phyloP scores from a whole-genome alignment of 2,329 filamentous ascomycete species.

The Moelleriella libera region DNA sequence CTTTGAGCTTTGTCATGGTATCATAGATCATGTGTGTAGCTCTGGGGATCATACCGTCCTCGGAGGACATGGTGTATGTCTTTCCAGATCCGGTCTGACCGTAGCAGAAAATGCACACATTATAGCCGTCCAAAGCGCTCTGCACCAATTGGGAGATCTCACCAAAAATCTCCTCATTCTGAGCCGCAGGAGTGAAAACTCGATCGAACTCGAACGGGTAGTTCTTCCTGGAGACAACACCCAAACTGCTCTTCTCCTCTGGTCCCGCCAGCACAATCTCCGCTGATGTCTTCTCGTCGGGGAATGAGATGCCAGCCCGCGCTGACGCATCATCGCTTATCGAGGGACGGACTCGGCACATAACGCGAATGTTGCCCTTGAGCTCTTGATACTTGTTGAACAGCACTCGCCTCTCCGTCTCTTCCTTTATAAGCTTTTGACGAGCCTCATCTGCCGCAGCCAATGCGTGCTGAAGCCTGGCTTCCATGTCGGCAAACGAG shows the following conservation, averaged over 20 bases:
- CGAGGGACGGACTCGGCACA: constrained; percentile 82
- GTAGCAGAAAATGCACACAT: constrained; percentile 98
- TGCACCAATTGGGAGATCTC: constrained; percentile 96
- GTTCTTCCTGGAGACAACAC: constrained; percentile 59
- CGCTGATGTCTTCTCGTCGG: constrained; percentile 71
- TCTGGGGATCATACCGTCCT: constrained; percentile 87
- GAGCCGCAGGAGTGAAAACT: constrained; percentile 65
- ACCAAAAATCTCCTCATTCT: constrained; percentile 80
- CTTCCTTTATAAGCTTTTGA: constrained; percentile 78
- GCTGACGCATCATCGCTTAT: constrained; percentile 44
- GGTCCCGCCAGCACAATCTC: constrained; percentile 76
- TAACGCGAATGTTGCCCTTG: constrained; percentile 96
- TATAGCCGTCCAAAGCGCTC: constrained; percentile 91
- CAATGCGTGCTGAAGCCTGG: constrained; percentile 65
- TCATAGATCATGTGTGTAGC: constrained; percentile 90
- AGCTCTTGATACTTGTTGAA: constrained; percentile 98
- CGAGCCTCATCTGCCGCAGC: constrained; percentile 54
- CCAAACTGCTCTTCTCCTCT: constrained; percentile 72
- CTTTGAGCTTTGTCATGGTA: constrained; percentile 67
- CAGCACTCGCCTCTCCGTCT: constrained; percentile 76
- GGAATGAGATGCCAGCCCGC: constrained; percentile 63
- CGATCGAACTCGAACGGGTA: constrained; percentile 86
- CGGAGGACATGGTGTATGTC: constrained; percentile 87
- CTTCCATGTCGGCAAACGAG: constrained; percentile 69
- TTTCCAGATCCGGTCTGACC: constrained; percentile 96